Conservation (phyloP, 2,329 filamentous ascomycete genomes). For the Ophiognomonia clavigignenti-juglandacearum region DNA sequence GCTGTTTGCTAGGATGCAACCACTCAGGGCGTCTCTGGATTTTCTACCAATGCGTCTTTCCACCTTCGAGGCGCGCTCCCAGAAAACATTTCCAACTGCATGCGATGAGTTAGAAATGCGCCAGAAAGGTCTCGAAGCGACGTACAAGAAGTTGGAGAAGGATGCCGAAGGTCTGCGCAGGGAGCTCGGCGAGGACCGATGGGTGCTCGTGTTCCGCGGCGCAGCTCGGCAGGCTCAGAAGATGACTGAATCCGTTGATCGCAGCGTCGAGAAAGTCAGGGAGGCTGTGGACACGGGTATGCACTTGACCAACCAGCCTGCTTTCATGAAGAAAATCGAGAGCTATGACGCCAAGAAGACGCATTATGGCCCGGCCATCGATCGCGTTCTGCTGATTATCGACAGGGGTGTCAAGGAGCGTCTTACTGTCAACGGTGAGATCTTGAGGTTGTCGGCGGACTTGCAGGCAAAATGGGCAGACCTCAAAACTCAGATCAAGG, state of each 20-base stretch:
- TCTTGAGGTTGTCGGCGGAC: constrained; percentile 78
- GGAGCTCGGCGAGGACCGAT: constrained; percentile 91
- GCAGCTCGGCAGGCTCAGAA: constrained; percentile 89
- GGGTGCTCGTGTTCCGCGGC: constrained; percentile 92
- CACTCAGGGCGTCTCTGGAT: constrained; percentile 84
- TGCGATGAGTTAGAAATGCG: constrained; percentile 83
- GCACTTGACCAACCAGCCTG: constrained; percentile 66
- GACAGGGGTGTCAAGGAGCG: constrained; percentile 93
- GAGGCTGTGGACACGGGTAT: constrained; percentile 73
- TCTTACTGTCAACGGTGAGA: constrained; percentile 95
- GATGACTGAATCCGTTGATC: constrained; percentile 93
- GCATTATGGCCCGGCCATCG: constrained; percentile 91
- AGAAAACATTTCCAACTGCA: constrained; percentile 77
- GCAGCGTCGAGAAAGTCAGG: constrained; percentile 76
- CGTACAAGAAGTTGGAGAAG: constrained; percentile 80
- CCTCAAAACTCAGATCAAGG: constrained; percentile 69
- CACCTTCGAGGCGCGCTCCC: constrained; percentile 76
- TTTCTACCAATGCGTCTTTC: constrained; percentile 93
- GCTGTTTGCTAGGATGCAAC: constrained; percentile 92
- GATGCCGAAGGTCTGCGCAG: constrained; percentile 86
- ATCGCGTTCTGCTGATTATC: constrained; percentile 85
- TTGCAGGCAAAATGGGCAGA: constrained; percentile 78
- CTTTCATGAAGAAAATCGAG: constrained; percentile 77
- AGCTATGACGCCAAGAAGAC: constrained; percentile 92
- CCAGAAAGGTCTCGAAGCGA: constrained; percentile 69